Base-by-base conservation (phyloP, 768 basidiomycete species). In the Russula griseocarnosa region DNA sequence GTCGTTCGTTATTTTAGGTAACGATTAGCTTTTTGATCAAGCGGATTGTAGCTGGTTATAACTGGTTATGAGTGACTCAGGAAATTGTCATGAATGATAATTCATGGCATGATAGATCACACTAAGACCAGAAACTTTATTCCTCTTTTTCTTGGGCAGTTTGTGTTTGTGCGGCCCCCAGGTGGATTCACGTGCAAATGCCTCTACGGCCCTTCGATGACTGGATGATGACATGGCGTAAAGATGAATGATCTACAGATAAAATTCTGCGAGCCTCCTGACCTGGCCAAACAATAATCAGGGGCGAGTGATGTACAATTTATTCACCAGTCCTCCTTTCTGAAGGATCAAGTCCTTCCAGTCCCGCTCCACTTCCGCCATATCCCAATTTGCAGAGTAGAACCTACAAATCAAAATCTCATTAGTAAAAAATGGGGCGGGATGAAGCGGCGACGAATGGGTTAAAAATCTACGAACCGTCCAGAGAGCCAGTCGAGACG, bases 401-500 rank as follows among this genome's bases (percentile, higher is more conserved):
- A 32, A 63, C 32, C 55, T 61, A 20, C 40, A 8, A 13, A 24
- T 13, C 40, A 8, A 13, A 24, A n/a, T 36, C 34, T 13, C 9
- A 47, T 47, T 13, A 47, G 7, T 24, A 3, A 47, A 28, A 28
- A 26, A 50, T 3, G 14, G 1, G 18, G 42, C 22, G 14, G 14
- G 11, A 36, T 14, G 24, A 30, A 30, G 30, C 30, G 30, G 30
- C 4, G 22, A 24, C 6, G 24, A 4, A 13, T 13, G 22, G 13
- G 30, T 30, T 16, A 14, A 28, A 30, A n/a, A 16, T 28, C 3
- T 24, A 62, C 61, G 38, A 42, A 64, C 63, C 63, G 60, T 46
- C 55, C 61, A 22, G 50, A 55, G 26, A 66, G 42, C 55, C 60
- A 66, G 26, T 56, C 55, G 5, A 55, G 61, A 14, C 50, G 46